These are phyloP conservation scores for Vitis rupestris DNA, from an alignment of 164 flowering plant genomes.

Conservation along the genomic window DNA sequence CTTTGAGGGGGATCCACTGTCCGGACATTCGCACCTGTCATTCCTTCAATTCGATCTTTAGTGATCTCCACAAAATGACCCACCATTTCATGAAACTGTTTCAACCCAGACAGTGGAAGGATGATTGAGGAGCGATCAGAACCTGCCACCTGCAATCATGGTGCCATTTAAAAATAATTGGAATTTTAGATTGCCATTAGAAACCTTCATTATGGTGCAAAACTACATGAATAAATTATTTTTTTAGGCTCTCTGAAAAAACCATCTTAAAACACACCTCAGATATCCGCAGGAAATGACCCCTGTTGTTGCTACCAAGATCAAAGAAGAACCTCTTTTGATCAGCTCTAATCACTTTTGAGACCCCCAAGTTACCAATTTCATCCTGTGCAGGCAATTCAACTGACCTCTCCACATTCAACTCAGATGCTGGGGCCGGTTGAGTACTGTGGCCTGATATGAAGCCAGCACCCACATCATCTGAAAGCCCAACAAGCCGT, in stretches of 20 bases:
- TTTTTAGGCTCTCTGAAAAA: too few species aligned
- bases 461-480: conserved; percentile 98
- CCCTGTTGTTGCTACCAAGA: conserved; percentile 94
- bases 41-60: conserved; percentile 80
- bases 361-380: conserved; percentile 59
- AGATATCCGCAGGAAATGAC: conserved; percentile 87
- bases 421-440: conserved; percentile 54
- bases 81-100: conserved; percentile 84
- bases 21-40: conserved; percentile 83
- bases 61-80: conserved; percentile 95
- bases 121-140: conserved; percentile 94
- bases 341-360: conserved; percentile 91
- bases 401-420: conserved; percentile 64
- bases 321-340: conserved; percentile 98
- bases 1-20: conserved; percentile 85
- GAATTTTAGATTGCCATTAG: neutral
- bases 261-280: conserved; percentile 47
- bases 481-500: conserved; percentile 82
- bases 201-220: neutral
- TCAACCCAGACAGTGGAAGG: conserved; percentile 88
- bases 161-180: neutral
- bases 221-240: neutral
- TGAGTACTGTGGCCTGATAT: conserved; percentile 80
- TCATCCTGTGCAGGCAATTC: conserved; percentile 79
- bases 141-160: conserved; percentile 79